A percentile compares a stretch with the other conserved stretches of the same genome.
Evolutionary conservation across 75 land plant genomes (phyloP).

Genomic region (Picea glauca): DNA sequence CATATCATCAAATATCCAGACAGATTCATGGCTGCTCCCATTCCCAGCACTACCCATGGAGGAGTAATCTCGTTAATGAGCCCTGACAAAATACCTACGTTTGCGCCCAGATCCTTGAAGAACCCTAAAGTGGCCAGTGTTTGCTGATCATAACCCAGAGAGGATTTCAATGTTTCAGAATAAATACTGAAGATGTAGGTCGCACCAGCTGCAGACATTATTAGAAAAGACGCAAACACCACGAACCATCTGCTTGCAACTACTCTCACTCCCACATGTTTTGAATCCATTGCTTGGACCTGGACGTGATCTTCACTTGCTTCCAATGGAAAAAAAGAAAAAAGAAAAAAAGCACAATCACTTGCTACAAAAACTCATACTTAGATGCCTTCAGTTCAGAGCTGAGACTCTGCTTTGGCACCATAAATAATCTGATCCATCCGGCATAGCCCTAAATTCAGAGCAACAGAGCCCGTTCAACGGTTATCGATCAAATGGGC

Average conservation of each 20-base stretch:
- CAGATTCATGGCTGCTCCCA: slow-evolving; percentile 40
- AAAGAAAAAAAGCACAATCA: too few relatives aligned
- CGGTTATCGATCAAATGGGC: too few relatives aligned
- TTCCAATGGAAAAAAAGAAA: too few relatives aligned
- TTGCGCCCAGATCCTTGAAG: slow-evolving; percentile 55
- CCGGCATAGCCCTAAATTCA: too few relatives aligned
- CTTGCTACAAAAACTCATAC: too few relatives aligned
- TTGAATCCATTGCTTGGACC: too few relatives aligned
- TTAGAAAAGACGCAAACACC: slow-evolving; percentile 37
- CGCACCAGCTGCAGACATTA: slow-evolving; percentile 49
- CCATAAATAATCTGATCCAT: too few relatives aligned
- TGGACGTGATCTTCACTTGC: too few relatives aligned
- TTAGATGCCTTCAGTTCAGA: too few relatives aligned
- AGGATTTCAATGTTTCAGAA: slow-evolving; percentile 42
- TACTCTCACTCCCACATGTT: background rate
- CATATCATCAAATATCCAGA: slow-evolving; percentile 58
- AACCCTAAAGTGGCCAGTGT: slow-evolving; percentile 39
- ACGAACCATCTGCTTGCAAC: slow-evolving; percentile 47
- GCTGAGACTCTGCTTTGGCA: too few relatives aligned
- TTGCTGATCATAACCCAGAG: slow-evolving; percentile 49
- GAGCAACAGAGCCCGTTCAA: too few relatives aligned
- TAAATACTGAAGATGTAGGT: slow-evolving; percentile 56
- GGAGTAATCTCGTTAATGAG: slow-evolving; percentile 45
- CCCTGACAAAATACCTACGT: slow-evolving; percentile 50
- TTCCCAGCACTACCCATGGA: slow-evolving; percentile 44